Evolutionary conservation across 106 monocot genomes (phyloP).

Genomic region (Dendrobium officinale): DNA sequence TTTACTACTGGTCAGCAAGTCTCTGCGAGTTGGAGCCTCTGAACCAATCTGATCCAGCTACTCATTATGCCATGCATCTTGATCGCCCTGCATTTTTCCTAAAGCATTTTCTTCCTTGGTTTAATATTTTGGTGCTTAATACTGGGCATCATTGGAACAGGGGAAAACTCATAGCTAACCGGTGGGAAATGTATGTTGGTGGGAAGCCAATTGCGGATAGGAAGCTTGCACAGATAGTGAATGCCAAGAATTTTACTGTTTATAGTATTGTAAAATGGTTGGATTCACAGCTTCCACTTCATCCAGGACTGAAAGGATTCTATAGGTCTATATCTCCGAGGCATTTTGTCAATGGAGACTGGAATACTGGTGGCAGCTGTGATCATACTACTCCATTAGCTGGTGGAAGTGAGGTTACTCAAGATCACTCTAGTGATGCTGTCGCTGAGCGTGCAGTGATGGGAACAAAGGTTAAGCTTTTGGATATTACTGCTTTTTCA

Average conservation of each 20-base stretch:
- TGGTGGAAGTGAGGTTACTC: slow-evolving; percentile 49
- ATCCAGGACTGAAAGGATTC: slow-evolving; percentile 60
- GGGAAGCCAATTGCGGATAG: slow-evolving; percentile 42
- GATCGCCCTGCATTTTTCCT: slow-evolving; percentile 69
- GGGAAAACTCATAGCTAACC: slow-evolving; percentile 65
- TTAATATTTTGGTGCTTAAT: slow-evolving; percentile 78
- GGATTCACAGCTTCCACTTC: slow-evolving; percentile 42
- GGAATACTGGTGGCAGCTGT: slow-evolving; percentile 97
- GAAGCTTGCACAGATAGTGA: slow-evolving; percentile 36
- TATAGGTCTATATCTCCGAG: slow-evolving; percentile 77
- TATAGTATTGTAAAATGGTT: slow-evolving; percentile 65
- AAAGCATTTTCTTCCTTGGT: slow-evolving; percentile 34
- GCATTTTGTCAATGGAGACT: slow-evolving; percentile 87
- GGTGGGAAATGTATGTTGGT: slow-evolving; percentile 68
- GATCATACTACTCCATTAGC: slow-evolving; percentile 55
- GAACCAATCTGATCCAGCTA: slow-evolving; percentile 28
- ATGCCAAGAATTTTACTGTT: slow-evolving; percentile 57
- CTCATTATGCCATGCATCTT: slow-evolving; percentile 66
- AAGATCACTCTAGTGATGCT: slow-evolving; percentile 47
- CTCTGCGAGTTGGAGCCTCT: slow-evolving; percentile 75
- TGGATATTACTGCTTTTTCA: slow-evolving; percentile 83
- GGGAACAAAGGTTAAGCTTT: slow-evolving; percentile 63
- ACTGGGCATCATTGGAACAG: slow-evolving; percentile 97
- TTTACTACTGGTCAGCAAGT: slow-evolving; percentile 85
- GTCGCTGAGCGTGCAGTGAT: slow-evolving; percentile 44